These are phyloP conservation scores for Camillea tinctor DNA, from an alignment of 2,329 filamentous ascomycete genomes.

Conservation along the genomic window DNA sequence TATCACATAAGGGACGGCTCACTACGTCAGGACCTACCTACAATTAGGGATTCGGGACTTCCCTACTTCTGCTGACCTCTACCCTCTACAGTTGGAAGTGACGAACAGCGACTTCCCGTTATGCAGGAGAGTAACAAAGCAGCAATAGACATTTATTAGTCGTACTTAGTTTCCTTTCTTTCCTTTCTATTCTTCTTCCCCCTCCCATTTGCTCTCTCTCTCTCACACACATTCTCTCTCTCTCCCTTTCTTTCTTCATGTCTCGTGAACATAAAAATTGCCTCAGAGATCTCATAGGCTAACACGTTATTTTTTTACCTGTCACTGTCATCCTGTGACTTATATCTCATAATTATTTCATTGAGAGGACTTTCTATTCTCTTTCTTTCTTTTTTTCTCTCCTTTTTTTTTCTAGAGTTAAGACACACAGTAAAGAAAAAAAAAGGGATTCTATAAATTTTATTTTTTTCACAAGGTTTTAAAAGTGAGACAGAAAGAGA, in stretches of 20 bases:
- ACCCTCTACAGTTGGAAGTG: background rate
- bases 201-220: too few species aligned
- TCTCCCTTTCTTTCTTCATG: too few species aligned
- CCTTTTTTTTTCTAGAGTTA: too few species aligned
- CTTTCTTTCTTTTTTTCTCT: too few species aligned
- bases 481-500: too few species aligned
- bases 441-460: background rate
- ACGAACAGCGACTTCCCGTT: constrained; percentile 5
- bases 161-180: background rate
- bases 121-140: constrained; percentile 9
- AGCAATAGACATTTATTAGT: constrained; percentile 13
- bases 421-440: background rate
- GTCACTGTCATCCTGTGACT: background rate
- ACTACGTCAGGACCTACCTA: constrained; percentile 23
- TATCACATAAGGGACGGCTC: background rate
- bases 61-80: constrained; percentile 19
- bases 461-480: background rate
- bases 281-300: constrained; percentile 10
- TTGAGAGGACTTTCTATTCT: background rate
- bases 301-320: background rate
- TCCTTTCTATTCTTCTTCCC: background rate
- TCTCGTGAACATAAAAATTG: constrained; percentile 13
- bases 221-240: too few species aligned
- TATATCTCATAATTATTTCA: background rate
- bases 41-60: constrained; percentile 14